Conservation (phyloP, 768 basidiomycete species). For the Mycena belliarum region DNA sequence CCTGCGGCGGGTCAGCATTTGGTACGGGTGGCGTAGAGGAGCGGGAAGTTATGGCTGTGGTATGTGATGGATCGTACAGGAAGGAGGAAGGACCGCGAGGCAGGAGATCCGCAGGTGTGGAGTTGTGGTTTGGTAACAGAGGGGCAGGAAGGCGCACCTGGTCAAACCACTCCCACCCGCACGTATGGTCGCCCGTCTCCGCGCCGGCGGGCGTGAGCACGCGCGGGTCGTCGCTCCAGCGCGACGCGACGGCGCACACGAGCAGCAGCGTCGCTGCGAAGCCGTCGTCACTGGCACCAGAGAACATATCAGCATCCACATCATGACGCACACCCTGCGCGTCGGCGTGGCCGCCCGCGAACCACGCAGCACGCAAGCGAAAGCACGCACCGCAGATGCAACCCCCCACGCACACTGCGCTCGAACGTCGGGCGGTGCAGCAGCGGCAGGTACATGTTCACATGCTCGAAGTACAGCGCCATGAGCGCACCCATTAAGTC, state of each 20-base stretch:
- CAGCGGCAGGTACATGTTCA: constrained; percentile 62
- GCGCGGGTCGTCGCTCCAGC: constrained; percentile 58
- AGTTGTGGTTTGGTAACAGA: too few species aligned
- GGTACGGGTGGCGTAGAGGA: too few species aligned
- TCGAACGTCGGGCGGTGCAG: constrained; percentile 75
- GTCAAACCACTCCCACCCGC: constrained; percentile 69
- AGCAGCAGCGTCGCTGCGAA: constrained; percentile 67
- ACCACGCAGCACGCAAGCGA: not conserved
- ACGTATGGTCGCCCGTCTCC: constrained; percentile 32
- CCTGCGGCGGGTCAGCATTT: constrained; percentile 2
- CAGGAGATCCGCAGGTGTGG: too few species aligned
- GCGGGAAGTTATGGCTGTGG: too few species aligned
- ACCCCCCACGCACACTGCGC: constrained; percentile 42
- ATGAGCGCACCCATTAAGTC: constrained; percentile 76
- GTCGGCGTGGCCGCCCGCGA: not conserved
- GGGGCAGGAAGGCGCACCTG: constrained; percentile 40
- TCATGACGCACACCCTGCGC: too few species aligned
- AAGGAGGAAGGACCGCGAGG: too few species aligned
- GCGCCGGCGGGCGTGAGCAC: constrained; percentile 28
- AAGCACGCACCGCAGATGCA: constrained; percentile 39
- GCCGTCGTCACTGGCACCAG: constrained; percentile 32
- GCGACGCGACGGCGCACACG: constrained; percentile 70
- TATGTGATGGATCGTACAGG: too few species aligned
- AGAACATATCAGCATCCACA: too few species aligned
- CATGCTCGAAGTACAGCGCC: constrained; percentile 60